Base-by-base conservation (phyloP, 2,329 filamentous ascomycete species). In the Fusarium pseudocircinatum region DNA sequence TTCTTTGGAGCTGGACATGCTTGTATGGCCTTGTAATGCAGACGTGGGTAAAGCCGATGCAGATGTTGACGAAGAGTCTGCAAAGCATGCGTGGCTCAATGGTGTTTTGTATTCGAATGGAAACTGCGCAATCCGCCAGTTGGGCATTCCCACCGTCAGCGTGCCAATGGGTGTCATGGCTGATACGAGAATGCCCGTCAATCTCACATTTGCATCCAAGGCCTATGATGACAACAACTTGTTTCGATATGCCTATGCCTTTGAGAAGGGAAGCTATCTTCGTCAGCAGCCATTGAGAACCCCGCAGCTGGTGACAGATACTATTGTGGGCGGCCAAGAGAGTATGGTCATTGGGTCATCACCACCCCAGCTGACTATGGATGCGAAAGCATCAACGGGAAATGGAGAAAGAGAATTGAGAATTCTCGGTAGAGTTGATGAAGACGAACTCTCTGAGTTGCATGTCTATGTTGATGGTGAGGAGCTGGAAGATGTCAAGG, bases 111-210 rank as follows among this genome's bases (percentile, higher is more conserved):
- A 63, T 24, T 63, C 60, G 0, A 63, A 63, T 9, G 60, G 60
- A 24, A 63, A 63, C 15, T 63, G 53, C 10, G 53, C 42, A 0
- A 49, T 63, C 15, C 60, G 53, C 2, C 60, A 60, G 2, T 63
- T 63, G 10, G 60, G 60, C 0, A 49, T 63, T 1, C 60, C 60
- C 0, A 60, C 52, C 5, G 60, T 63, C 4, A 63, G 60, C 3
- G 60, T 60, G 2, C 60, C 60, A 6, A 63, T 63, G 53, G 60
- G 60, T 2, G 53, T 63, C 6, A 63, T 49, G 53, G 43, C 60
- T 15, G 60, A 60, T 3, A 49, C 46, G 6, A 22, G 43, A 18
- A 63, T 63, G 53, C 60, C 60, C 7, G 60, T 63, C 18, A 63
- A 60, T 44, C 53, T 63, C 12, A 63, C 60, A 2, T 63, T 63